Evolutionary conservation across 345 rosid genomes (phyloP).

Genomic region (Euclidium syriacum): DNA sequence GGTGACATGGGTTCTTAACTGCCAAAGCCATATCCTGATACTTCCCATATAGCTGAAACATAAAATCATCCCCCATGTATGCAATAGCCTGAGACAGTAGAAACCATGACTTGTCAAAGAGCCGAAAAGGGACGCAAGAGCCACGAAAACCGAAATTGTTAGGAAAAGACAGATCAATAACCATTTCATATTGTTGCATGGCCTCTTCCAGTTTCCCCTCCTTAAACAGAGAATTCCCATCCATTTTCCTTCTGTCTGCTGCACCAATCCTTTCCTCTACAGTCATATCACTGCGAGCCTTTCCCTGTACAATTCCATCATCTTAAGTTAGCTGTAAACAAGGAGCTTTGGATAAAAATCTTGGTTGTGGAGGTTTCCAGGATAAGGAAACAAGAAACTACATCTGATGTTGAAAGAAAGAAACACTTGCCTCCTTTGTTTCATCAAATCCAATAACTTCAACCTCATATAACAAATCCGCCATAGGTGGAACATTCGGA

Average conservation of each 20-base stretch:
- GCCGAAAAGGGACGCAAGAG: background rate
- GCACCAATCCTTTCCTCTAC: slow-evolving; percentile 92
- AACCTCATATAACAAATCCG: slow-evolving; percentile 78
- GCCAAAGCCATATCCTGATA: slow-evolving; percentile 96
- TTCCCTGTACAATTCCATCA: slow-evolving; percentile 53
- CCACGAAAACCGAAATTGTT: background rate
- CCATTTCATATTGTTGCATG: slow-evolving; percentile 99
- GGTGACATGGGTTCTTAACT: slow-evolving; percentile 95
- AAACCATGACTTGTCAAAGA: slow-evolving; percentile 17
- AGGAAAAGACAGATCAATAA: slow-evolving; percentile 32
- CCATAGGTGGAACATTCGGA: slow-evolving; percentile 93
- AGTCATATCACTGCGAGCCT: slow-evolving; percentile 94
- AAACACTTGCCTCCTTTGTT: slow-evolving; percentile 77
- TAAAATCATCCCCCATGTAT: slow-evolving; percentile 92
- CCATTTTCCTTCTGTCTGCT: slow-evolving; percentile 92
- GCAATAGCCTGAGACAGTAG: slow-evolving; percentile 70
- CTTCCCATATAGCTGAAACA: slow-evolving; percentile 97
- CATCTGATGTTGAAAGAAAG: background rate
- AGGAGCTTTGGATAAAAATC: background rate
- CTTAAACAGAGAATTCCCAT: slow-evolving; percentile 75
- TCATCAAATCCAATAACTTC: slow-evolving; percentile 97
- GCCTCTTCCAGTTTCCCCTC: slow-evolving; percentile 91
- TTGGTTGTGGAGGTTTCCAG: background rate
- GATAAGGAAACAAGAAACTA: background rate
- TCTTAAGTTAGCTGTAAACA: slow-evolving; percentile 7